Evolutionary conservation across 148 eudicot species (phyloP).

Genomic region (Drosera capensis): DNA sequence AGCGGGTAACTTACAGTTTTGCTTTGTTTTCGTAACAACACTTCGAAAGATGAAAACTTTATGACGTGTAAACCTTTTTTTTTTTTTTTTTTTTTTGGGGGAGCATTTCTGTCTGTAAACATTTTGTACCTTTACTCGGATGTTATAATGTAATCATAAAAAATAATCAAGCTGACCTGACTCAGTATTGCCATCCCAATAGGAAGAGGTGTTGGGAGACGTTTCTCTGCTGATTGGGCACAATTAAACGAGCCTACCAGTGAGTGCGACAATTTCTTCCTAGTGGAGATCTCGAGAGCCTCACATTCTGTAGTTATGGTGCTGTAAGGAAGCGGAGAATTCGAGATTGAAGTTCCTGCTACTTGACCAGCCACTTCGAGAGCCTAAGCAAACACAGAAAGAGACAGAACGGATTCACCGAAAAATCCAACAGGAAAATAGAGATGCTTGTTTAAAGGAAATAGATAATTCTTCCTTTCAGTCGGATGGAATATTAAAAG

Average conservation of each 20-base stretch:
- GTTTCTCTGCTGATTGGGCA: constrained; percentile 10
- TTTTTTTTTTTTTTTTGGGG: too few relatives aligned
- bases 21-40: too few relatives aligned
- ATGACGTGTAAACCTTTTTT: too few relatives aligned
- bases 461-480: not conserved
- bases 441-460: not conserved
- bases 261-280: constrained; percentile 78
- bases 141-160: too few relatives aligned
- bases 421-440: not conserved
- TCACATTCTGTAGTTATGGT: constrained; percentile 83
- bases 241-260: constrained; percentile 46
- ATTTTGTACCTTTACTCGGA: too few relatives aligned
- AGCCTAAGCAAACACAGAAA: constrained; percentile 49
- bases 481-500: not conserved
- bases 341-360: constrained; percentile 67
- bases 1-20: too few relatives aligned
- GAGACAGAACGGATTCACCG: not conserved
- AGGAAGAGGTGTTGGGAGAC: constrained; percentile 8
- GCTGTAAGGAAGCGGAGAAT: constrained; percentile 77
- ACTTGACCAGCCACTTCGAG: constrained; percentile 96
- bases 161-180: constrained; percentile 35
- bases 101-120: too few relatives aligned
- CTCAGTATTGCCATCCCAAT: constrained; percentile 16
- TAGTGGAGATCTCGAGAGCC: constrained; percentile 61
- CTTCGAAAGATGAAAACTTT: too few relatives aligned